Evolutionary conservation across 345 rosid species (phyloP), one percentile per base, ranked within the genome.

Genomic region (Schrenkiella parvula): DNA sequence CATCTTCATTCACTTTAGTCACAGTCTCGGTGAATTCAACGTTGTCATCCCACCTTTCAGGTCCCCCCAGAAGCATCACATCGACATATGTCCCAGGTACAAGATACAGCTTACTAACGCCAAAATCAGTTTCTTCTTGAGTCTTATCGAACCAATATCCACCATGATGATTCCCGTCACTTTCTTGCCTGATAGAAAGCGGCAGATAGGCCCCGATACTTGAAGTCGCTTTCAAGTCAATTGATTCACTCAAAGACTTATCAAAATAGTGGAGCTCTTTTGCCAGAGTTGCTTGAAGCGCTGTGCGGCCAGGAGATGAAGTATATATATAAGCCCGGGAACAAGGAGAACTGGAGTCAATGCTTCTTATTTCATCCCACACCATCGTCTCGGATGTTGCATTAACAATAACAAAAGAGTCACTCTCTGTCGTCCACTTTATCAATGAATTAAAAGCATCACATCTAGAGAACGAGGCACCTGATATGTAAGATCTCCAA

Each of bases 131-230:
- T 71, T 83, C 87, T 4, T 69, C 78, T 63, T 62, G 73, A 64
- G 69, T 75, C 52, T 80, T 72, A 83, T 87, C 85, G 22, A 78
- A 79, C 93, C 91, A 86, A 75, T 90, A 90, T 23, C 98, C 98
- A 63, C 98, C 98, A 86, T 82, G 88, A 37, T 65, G 88, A 76
- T 80, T 90, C 39, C 97, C 98, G 60, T 93, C 91, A 64, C 88
- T 83, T 6, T 75, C 82, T 82, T 86, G 97, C 71, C 68, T 81
- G 72, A 90, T 67, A 68, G 72, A 66, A 43, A 93, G 92, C 26
- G 93, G 97, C 66, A 69, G 82, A 83, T 90, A 87, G 22, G 96
- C 88, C 46, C 96, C 97, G 61, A 93, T 83, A 44, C 76, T 82
- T 59, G 78, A 83, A 77, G 96, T 82, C 56, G 97, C 89, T 82